Evolutionary conservation across 805 yeast species (phyloP).

Genomic region (Wickerhamomyces tratensis): DNA sequence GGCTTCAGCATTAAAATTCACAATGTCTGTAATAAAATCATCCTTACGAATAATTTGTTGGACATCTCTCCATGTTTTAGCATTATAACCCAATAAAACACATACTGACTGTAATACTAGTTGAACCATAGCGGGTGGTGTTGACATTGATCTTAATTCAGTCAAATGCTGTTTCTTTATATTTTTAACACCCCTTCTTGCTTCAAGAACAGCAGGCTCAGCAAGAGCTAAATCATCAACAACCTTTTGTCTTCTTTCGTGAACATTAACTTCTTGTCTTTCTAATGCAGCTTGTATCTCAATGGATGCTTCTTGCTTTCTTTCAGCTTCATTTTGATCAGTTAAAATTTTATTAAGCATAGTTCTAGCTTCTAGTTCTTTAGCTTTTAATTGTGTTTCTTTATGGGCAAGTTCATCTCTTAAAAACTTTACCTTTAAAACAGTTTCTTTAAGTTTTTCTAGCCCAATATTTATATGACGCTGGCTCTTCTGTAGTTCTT

Average conservation of each 20-base stretch:
- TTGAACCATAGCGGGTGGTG: constrained; percentile 86
- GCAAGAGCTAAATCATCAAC: constrained; percentile 59
- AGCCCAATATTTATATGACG: constrained; percentile 67
- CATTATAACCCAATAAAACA: constrained; percentile 62
- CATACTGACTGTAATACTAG: constrained; percentile 85
- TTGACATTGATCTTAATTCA: constrained; percentile 79
- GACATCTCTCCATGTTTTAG: constrained; percentile 70
- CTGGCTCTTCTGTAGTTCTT: constrained; percentile 52
- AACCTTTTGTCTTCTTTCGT: constrained; percentile 42
- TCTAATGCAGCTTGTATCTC: constrained; percentile 64
- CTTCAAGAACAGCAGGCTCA: constrained; percentile 79
- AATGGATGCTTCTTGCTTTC: constrained; percentile 78
- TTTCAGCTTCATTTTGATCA: constrained; percentile 88
- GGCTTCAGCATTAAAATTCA: constrained; percentile 54
- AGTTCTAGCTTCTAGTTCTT: constrained; percentile 58
- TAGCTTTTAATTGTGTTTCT: constrained; percentile 35
- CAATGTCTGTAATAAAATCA: constrained; percentile 79
- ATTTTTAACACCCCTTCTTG: constrained; percentile 82
- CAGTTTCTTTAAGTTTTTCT: constrained; percentile 68
- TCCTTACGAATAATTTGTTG: constrained; percentile 73
- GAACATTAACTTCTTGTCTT: constrained; percentile 54
- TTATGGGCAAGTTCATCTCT: constrained; percentile 45
- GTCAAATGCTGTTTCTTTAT: constrained; percentile 89
- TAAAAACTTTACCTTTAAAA: constrained; percentile 56
- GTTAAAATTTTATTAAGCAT: constrained; percentile 68